A percentile compares a stretch with the other conserved stretches of the same genome.
phyloP scores from a whole-genome alignment of 2,329 filamentous ascomycete genomes.

The Corniculantispora saksenae region DNA sequence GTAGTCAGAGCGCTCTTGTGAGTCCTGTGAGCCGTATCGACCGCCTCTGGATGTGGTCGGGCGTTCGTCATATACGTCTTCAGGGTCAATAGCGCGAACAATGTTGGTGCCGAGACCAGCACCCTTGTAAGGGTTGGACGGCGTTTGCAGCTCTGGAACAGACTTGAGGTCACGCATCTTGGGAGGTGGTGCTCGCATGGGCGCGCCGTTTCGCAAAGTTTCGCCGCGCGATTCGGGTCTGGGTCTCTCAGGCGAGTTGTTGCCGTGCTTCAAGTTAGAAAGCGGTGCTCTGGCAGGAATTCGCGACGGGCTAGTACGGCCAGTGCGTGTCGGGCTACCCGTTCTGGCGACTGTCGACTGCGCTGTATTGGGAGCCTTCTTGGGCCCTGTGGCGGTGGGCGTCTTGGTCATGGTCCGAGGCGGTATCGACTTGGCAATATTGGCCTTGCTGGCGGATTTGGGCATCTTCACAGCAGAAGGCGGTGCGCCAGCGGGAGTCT shows the following conservation, averaged over 20 bases:
- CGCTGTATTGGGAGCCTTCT: constrained; percentile 32
- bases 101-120: constrained; percentile 54
- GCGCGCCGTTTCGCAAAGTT: constrained; percentile 55
- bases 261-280: constrained; percentile 67
- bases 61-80: constrained; percentile 82
- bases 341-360: constrained; percentile 24
- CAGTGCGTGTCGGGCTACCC: constrained; percentile 24
- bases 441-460: constrained; percentile 35
- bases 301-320: constrained; percentile 45
- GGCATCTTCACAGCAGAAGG: constrained; percentile 44
- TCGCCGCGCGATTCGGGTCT: constrained; percentile 46
- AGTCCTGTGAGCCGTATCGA: constrained; percentile 43
- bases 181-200: constrained; percentile 72
- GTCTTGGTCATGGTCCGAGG: constrained; percentile 54
- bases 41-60: constrained; percentile 36
- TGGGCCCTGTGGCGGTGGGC: constrained; percentile 45
- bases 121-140: constrained; percentile 49
- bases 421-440: constrained; percentile 34
- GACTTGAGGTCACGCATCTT: constrained; percentile 82
- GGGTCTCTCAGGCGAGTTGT: constrained; percentile 78
- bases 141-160: constrained; percentile 53
- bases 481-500: constrained; percentile 69
- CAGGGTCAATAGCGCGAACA: constrained; percentile 65
- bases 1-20: constrained; percentile 33
- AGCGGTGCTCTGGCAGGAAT: constrained; percentile 71